These are phyloP conservation scores for Aspergillus fructus DNA, from an alignment of 2,329 filamentous ascomycete species.

Conservation along the genomic window DNA sequence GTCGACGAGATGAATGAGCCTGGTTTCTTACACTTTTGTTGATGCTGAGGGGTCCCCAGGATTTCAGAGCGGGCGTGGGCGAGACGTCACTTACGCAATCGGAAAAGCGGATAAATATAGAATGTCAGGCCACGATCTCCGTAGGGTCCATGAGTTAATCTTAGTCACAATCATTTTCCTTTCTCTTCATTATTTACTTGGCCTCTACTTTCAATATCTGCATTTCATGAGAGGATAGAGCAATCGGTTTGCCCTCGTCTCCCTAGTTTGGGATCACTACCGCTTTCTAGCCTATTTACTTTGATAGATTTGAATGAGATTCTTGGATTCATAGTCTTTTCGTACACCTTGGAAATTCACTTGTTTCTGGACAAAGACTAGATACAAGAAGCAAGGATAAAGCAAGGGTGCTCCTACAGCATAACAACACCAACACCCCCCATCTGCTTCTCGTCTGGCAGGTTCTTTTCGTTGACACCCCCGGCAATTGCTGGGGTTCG, in stretches of 20 bases:
- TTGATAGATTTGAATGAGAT: background rate
- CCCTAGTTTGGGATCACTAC: background rate
- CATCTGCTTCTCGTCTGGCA: slow-evolving; percentile 71
- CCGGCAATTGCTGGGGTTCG: slow-evolving; percentile 80
- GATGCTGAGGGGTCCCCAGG: background rate
- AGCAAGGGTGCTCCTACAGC: slow-evolving; percentile 51
- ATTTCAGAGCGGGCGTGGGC: background rate
- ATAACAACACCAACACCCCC: slow-evolving; percentile 91
- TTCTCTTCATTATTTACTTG: too few species aligned
- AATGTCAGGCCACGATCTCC: too few species aligned
- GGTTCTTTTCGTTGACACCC: slow-evolving; percentile 77
- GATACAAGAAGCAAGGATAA: slow-evolving; percentile 3
- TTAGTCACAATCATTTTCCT: too few species aligned
- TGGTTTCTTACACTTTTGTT: background rate
- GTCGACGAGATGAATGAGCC: background rate
- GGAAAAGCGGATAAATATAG: background rate
- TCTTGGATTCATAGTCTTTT: background rate
- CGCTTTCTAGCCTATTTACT: background rate
- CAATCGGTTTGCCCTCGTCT: background rate
- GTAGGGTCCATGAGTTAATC: too few species aligned
- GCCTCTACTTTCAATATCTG: too few species aligned
- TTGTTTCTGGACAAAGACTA: slow-evolving; percentile 35
- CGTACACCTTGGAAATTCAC: background rate
- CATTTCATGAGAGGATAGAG: background rate
- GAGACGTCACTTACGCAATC: background rate